Base-by-base conservation (phyloP, 1,284 basidiomycete genomes). In the Austroboletus niveus region DNA sequence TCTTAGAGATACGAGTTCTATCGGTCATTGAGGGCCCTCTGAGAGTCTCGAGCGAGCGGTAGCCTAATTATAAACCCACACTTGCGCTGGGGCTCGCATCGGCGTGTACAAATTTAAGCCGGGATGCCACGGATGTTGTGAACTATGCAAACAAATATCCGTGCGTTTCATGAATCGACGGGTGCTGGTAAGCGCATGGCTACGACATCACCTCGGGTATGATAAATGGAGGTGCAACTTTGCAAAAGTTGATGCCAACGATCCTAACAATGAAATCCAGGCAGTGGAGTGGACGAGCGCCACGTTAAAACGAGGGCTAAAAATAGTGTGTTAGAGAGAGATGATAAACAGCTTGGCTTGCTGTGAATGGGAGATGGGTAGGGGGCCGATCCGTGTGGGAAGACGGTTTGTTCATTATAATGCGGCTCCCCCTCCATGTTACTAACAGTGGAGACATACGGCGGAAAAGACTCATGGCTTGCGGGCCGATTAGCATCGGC, bases 391-490 rank as follows among this genome's bases (percentile, higher is more conserved):
- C 3, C n/a, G 20, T 14, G 2, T 15, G 17, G 17, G 45, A 22
- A 17, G 15, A 11, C 5, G 27, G 34, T 20, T 31, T 27, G 12
- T 22, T 39, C 30, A 4, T 20, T 41, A 34, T 27, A 24, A 24
- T 24, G 40, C 9, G 6, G 17, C 42, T 51, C 36, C 41, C 45
- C 22, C 39, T 41, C 17, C 9, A 22, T 22, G 32, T 17, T 22
- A 22, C 29, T 35, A 20, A 14, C 36, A 27, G 20, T 40, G 44
- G 47, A 44, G 36, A 80, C 55, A 47, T 55, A 54, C 49, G 9
- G 62, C 63, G 41, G 57, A 63, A 68, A 65, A 27, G 48, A n/a
- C 63, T 54, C 66, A 39, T 24, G 5, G 12, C n/a, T 1, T 14
- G 40, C 48, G 52, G 50, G 36, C 67, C 65, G 60, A 52, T 49